Evolutionary conservation across 345 rosid genomes (phyloP).

Genomic region (Garcia nutans): DNA sequence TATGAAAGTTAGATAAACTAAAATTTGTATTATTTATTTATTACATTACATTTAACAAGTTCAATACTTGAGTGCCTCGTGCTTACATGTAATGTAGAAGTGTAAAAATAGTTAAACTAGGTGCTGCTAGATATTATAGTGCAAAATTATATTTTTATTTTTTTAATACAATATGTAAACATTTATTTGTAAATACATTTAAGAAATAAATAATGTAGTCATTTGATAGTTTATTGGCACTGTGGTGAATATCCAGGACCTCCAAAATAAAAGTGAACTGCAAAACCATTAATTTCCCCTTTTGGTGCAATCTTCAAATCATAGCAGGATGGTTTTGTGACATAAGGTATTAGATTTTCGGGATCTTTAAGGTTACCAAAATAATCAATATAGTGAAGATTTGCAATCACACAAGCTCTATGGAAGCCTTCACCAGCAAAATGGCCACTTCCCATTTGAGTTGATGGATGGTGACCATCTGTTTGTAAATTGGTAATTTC

Average conservation of each 20-base stretch:
- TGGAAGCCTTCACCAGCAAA: constrained; percentile 13
- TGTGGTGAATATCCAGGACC: constrained; percentile 14
- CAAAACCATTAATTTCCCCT: neutral
- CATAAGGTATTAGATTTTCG: neutral
- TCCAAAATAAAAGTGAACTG: constrained; percentile 12
- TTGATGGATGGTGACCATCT: constrained; percentile 1
- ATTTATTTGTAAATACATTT: too few relatives aligned
- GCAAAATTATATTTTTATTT: too few relatives aligned
- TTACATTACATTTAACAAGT: too few relatives aligned
- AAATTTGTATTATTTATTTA: too few relatives aligned
- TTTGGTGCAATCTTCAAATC: neutral
- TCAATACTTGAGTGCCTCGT: too few relatives aligned
- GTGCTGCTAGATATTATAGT: too few relatives aligned
- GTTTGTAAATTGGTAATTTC: neutral
- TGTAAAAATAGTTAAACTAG: too few relatives aligned
- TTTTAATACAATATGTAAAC: too few relatives aligned
- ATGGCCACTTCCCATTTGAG: constrained; percentile 27
- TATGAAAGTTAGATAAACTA: too few relatives aligned
- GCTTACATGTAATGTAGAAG: too few relatives aligned
- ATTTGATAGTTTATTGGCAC: neutral
- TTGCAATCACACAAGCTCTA: neutral
- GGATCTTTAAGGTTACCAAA: neutral
- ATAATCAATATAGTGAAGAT: neutral
- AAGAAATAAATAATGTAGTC: too few relatives aligned
- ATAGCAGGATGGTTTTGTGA: constrained; percentile 2